Evolutionary conservation across 1,284 basidiomycete genomes (phyloP), one percentile per base, ranked within the genome.

Genomic region (Pseudozyma thailandica): DNA sequence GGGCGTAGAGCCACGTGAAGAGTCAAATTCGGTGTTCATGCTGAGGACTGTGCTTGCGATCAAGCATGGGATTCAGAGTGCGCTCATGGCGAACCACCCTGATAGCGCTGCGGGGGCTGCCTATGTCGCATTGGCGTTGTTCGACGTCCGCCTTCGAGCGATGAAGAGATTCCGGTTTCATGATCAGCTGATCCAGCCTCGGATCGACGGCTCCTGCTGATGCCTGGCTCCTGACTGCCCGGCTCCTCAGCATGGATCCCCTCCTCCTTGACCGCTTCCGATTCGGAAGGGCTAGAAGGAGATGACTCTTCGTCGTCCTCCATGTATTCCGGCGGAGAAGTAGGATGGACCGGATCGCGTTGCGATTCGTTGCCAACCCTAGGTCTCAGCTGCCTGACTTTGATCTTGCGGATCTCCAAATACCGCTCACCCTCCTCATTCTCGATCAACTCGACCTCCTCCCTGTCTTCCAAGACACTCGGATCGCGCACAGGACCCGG

Each of bases 381-480:
- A 7, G 13, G 18, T 18, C 28, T 25, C 38, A 16, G n/a, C 18
- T 26, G 18, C 35, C 21, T 54, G 23, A 69, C 31, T 28, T 62
- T 43, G 18, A 43, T 69, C 55, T 58, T 47, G 18, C 59, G 54
- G 13, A 51, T 6, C 41, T 69, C 65, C 28, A 69, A 26, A 35
- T 53, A 58, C 2, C 54, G 37, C 18, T 69, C 65, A 6, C 65
- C 59, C 25, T 62, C 54, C 31, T 50, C 47, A 41, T 61, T 69
- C 39, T 69, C 58, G 23, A 69, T 25, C 26, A 62, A 58, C 86
- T 18, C 86, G 86, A 16, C 50, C 31, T 74, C 59, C 37, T 62
- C 87, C 18, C 87, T 87, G 46, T 87, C 85, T 21, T 86, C 87
- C 6, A 85, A 84, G 9, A 78, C 78, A 12, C 42, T 51, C 18